Base-by-base conservation (phyloP, 2,329 filamentous ascomycete genomes). In the Phaeosphaeriaceae sp. region DNA sequence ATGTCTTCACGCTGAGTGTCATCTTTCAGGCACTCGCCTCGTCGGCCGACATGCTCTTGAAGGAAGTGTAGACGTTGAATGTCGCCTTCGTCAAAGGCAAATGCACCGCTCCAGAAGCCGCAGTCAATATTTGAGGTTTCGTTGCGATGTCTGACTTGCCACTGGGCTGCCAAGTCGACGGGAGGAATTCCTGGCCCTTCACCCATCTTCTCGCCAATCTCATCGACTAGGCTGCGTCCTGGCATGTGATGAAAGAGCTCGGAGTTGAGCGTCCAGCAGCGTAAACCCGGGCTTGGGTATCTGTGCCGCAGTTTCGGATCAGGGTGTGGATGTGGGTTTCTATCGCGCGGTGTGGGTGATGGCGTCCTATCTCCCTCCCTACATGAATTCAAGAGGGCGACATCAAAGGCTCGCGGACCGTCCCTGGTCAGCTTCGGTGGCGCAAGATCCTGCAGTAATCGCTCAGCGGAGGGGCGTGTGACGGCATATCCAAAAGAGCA, bases 401-500 rank as follows among this genome's bases (percentile, higher is more conserved):
- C 74, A 41, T 78, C 76, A 57, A 75, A 78, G 20, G 76, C 76
- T 37, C 66, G 59, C 8, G 69, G 57, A 3, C 68, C 66, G 28
- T 62, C 55, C 13, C 61, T 55, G 12, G 35, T 56, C 8, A 70
- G 54, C 36, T 62, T 64, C 1, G 67, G 50, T 2, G 70, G 67
- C 2, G 76, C 75, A 37, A 77, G 68, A 26, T 76, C 71, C 38
- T 59, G 58, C 21, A 77, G 62, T 1, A 78, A 60, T 18, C 69
- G 71, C 40, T 68, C 57, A 9, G 76, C 76, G 9, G 73, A 68
- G 13, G 62, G 42, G 23, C 75, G 71, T 1, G 75, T 76, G 6
- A 78, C 60, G 12, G 74, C 76, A 53, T 76, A 78, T 42, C 71
- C 75, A 48, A 78, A 78, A 8, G 76, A 77, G 58, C 76, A 78